phyloP scores from a whole-genome alignment of 495 filamentous ascomycete genomes.

The Aspergillus cristatus region DNA sequence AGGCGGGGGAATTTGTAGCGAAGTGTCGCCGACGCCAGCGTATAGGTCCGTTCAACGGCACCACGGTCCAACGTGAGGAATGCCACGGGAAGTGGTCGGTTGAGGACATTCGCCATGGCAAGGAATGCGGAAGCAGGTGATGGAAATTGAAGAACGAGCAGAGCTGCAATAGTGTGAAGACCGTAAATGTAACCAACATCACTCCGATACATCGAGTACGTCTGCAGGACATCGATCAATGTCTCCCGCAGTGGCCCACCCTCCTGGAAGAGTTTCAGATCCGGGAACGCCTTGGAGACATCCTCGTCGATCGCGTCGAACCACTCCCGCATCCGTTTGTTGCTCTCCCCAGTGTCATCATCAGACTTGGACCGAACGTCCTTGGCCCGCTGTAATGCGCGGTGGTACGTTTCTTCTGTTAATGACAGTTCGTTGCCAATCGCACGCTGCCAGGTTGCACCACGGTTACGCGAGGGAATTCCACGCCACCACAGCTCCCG shows the following conservation, averaged over 20 bases:
- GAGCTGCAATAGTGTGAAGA: slow-evolving; percentile 76
- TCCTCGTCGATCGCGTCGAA: slow-evolving; percentile 65
- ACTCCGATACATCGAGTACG: slow-evolving; percentile 87
- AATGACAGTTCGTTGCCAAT: slow-evolving; percentile 85
- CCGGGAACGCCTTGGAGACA: slow-evolving; percentile 61
- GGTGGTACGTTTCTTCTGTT: slow-evolving; percentile 63
- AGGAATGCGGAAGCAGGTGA: slow-evolving; percentile 66
- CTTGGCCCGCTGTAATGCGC: slow-evolving; percentile 66
- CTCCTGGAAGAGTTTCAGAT: slow-evolving; percentile 75
- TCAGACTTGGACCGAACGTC: slow-evolving; percentile 47
- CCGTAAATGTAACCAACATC: slow-evolving; percentile 89
- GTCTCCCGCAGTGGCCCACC: slow-evolving; percentile 65
- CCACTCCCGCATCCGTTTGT: slow-evolving; percentile 44
- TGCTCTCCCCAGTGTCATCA: slow-evolving; percentile 37
- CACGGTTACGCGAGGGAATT: slow-evolving; percentile 67
- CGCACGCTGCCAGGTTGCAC: slow-evolving; percentile 75
- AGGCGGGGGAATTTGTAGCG: slow-evolving; percentile 63
- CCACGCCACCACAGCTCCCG: slow-evolving; percentile 94
- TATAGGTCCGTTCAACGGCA: slow-evolving; percentile 63
- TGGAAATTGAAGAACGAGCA: slow-evolving; percentile 78
- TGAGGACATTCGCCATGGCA: slow-evolving; percentile 78
- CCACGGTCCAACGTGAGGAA: slow-evolving; percentile 73
- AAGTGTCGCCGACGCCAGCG: slow-evolving; percentile 61
- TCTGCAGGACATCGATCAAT: slow-evolving; percentile 72
- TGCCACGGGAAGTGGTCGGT: slow-evolving; percentile 77